Base-by-base conservation (phyloP, 2,329 filamentous ascomycete species). In the Aspergillus awamori region DNA sequence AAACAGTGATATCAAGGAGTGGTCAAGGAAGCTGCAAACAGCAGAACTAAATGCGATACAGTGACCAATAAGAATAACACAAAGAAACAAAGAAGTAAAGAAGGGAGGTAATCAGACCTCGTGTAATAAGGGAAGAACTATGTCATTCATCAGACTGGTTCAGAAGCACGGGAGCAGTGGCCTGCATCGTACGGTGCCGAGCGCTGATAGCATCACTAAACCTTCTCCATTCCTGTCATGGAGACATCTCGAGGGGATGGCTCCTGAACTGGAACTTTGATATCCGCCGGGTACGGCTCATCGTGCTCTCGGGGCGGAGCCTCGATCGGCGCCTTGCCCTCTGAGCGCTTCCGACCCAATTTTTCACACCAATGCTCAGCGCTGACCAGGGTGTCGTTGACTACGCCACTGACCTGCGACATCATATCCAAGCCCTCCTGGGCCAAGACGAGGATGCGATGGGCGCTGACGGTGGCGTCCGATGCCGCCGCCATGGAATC, bases 381-480 rank as follows among this genome's bases (percentile, higher is more conserved):
- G 69, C 91, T 95, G 58, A 91, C 86, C 57, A 98, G 90, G 0
- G 95, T 98, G 57, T 92, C 90, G 67, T 96, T 91, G 8, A 98
- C 84, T 2, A 97, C 91, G 5, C 89, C 87, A 43, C 89, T 95
- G 53, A 99, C 92, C 74, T 97, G 93, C 1, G 87, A 86, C 84
- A 98, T 93, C 89, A 98, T 97, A 68, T 97, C 93, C 13, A 98
- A 82, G 0, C 93, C 92, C 74, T 98, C 94, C 70, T 90, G 90
- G 6, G 94, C 94, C 55, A 98, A 86, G 1, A 95, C 87, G 11
- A 98, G 80, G 59, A 96, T 93, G 43, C 90, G 85, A 67, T 93
- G 89, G 0, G 92, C 93, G 55, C 80, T 81, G 15, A 82, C 76
- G 10, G 82, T 82, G 17, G 83, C 83, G 47, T 83, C 81, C 1